Base-by-base conservation (phyloP, 768 basidiomycete genomes). In the Chlorophyllum brunneum region DNA sequence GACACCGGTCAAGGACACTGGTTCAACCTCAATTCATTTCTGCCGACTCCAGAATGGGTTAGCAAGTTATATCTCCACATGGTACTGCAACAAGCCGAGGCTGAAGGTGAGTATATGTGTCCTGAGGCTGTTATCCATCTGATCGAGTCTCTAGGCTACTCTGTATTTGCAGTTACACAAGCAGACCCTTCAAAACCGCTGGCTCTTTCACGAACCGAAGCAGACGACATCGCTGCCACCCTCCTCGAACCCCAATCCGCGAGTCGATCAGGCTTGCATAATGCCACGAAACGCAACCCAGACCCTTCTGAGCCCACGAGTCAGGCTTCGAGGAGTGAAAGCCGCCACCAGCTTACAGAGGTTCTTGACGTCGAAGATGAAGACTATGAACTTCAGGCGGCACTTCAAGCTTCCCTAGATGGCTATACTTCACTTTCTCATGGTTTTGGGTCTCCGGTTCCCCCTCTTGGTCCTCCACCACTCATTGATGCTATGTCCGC, bases 21-120 rank as follows among this genome's bases (percentile, higher is more conserved):
- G 92, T 93, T 90, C 70, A 92, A 95, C 65, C 75, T 95, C 8
- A 88, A 95, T 63, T 94, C 92, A 7, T 85, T 78, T 58, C 70
- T 85, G 11, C 56, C 72, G 29, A 64, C 67, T 4, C 92, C 94
- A 7, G 83, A 92, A 65, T 92, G 91, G 88, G 79, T 97, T 26
- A 78, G 88, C 24, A 86, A 82, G 58, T 79, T 84, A 1, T 94
- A 92, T 69, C 80, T 97, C 3, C 82, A 82, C 46, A 86, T 95
- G 86, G 82, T 91, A 42, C 69, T 97, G 31, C 83, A 91, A 54
- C 90, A 95, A 68, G 87, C 92, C 16, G 93, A 95, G 63, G 65
- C 76, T 20, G 90, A 94, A 66, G 94, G 93, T 83, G 65, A 56
- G 70, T 62, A 37, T 24, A 4, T 10, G 22, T 27, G 22, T 15